Base-by-base conservation (phyloP, 441 rosid genomes). In the Daphne laureola region DNA sequence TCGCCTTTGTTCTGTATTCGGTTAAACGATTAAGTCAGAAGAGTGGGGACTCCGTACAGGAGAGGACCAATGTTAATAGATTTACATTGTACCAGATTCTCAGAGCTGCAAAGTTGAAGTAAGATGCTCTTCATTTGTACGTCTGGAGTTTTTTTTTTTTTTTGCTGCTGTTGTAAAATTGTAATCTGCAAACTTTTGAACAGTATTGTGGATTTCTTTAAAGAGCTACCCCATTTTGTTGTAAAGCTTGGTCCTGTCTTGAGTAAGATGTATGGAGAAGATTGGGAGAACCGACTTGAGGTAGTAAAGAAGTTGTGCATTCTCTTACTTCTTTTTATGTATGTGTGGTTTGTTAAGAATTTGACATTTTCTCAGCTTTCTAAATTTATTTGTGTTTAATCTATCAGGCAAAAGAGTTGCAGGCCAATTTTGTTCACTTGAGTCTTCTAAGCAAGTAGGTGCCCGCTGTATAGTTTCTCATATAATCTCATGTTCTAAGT, bases 211-310 rank as follows among this genome's bases (percentile, higher is more conserved):
- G 94, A 89, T 65, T 92, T 92, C 64, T 89, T 92, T 59, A 83
- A 70, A 63, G 96, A 89, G 75, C 73, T 86, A 26, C 96, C 95
- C 64, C 98, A 86, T 61, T 89, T 80, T 80, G 68, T 83, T 62
- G 73, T 83, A 55, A 89, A 92, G 80, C 85, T 88, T 58, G 88
- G 86, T 62, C 77, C 94, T 54, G 68, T 83, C 5, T 67, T 92
- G 52, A 64, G 83, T 67, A 73, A 71, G 51, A 55, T 70, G 44
- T 83, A 82, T 66, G 98, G 98, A 47, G 68, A 77, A 48, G 90
- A 84, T 59, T 92, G 97, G 96, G 92, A 86, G 77, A 81, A 48
- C 51, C 80, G 72, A 67, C 89, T 92, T n/a, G 85, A 89, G 97
- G 98, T 92, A 73, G 54, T 66, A 43, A 46, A 35, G 61, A 25